Evolutionary conservation across 2,329 filamentous ascomycete species (phyloP).

Genomic region (Fusarium coffeatum): DNA sequence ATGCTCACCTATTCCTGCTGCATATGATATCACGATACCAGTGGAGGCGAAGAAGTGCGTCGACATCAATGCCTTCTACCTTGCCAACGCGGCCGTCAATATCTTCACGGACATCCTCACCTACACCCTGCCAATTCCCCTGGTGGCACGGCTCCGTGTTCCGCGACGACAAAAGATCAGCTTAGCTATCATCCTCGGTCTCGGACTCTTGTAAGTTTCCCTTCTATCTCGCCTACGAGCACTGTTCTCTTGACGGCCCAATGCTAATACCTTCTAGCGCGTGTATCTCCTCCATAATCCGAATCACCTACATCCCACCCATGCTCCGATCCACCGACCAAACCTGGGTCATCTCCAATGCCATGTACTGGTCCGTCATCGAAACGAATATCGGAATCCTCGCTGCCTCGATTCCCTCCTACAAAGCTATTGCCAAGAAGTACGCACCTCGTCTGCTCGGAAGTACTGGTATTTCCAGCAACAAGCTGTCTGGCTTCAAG

Average conservation of each 20-base stretch:
- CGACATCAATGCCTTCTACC: conserved; percentile 31
- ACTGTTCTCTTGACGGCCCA: neutral
- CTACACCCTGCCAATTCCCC: conserved; percentile 13
- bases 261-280: conserved; percentile 2
- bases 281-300: conserved; percentile 29
- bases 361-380: conserved; percentile 38
- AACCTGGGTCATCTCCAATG: conserved; percentile 31
- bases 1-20: conserved; percentile 3
- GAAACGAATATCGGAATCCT: conserved; percentile 36
- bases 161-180: conserved; percentile 33
- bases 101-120: conserved; percentile 27
- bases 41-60: conserved; percentile 18
- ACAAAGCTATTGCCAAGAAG: conserved; percentile 33
- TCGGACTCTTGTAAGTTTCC: conserved; percentile 24
- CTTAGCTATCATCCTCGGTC: conserved; percentile 14
- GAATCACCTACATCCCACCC: conserved; percentile 35
- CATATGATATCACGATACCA: conserved; percentile 20
- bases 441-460: conserved; percentile 32
- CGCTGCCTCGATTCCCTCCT: conserved; percentile 30
- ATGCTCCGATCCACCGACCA: conserved; percentile 29
- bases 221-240: fast-evolving
- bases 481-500: conserved; percentile 32
- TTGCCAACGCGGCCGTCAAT: conserved; percentile 30
- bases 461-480: conserved; percentile 26
- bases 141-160: conserved; percentile 19